Conservation (phyloP, 2,329 filamentous ascomycete species). For the Cordyceps cicadae region DNA sequence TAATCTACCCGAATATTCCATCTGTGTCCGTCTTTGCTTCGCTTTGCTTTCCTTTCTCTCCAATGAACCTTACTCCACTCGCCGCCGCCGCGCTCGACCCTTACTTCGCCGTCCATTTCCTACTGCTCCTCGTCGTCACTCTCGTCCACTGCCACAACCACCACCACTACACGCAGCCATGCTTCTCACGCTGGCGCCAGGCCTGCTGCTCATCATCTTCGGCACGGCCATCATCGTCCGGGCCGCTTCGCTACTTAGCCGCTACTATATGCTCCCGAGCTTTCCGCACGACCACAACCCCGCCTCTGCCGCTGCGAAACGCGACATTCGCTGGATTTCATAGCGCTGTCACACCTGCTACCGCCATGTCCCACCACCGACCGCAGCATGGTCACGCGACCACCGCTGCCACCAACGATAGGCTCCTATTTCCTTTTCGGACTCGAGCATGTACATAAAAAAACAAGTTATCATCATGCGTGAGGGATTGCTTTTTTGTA, state of each 20-base stretch:
- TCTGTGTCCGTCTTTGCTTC: background rate
- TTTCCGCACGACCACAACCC: conserved; percentile 3
- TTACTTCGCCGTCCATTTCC: background rate
- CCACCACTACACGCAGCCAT: background rate
- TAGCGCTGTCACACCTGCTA: background rate
- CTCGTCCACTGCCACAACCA: background rate
- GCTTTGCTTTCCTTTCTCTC: background rate
- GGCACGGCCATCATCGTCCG: conserved; percentile 9
- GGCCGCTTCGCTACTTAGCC: conserved; percentile 9
- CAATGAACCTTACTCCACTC: background rate
- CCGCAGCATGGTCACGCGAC: conserved; percentile 2
- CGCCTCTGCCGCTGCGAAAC: background rate
- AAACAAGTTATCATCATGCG: background rate
- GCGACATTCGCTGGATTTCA: conserved; percentile 9
- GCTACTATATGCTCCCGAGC: conserved; percentile 8
- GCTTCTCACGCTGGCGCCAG: conserved; percentile 11
- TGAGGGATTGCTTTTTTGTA: background rate
- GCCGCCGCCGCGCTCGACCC: background rate
- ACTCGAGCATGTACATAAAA: conserved; percentile 2
- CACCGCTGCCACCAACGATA: conserved; percentile 2
- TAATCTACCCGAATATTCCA: background rate
- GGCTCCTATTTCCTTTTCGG: background rate
- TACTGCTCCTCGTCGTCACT: background rate
- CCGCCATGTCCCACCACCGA: background rate
- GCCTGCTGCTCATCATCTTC: conserved; percentile 8